Conservation (phyloP, 192 early-diverging fungal species). For the Pilaira anomala region DNA sequence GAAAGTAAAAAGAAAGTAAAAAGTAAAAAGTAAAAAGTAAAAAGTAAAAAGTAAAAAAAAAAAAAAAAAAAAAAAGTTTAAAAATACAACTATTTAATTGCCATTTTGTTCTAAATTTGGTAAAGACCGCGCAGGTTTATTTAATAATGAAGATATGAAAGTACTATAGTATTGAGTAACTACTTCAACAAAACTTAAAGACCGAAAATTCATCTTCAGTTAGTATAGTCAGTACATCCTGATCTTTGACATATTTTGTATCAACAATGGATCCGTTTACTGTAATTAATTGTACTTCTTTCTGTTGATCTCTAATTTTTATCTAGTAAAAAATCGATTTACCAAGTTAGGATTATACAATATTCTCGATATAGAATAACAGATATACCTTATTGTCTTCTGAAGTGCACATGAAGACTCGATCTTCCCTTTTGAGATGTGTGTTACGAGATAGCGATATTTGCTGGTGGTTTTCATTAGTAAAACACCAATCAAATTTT, state of each 20-base stretch:
- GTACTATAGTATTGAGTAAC: no score
- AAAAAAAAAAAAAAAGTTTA: no score
- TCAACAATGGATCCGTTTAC: neutral
- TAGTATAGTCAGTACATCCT: neutral
- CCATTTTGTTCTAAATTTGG: no score
- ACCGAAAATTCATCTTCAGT: neutral
- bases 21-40: neutral
- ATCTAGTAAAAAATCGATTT: neutral
- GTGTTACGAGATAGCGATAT: neutral
- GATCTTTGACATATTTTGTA: slow-evolving; percentile 2
- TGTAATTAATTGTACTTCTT: neutral
- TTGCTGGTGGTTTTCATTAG: neutral
- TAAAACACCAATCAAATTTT: neutral
- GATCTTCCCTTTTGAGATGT: neutral
- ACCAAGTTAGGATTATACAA: no score
- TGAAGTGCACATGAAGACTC: neutral
- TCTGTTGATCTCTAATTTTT: neutral
- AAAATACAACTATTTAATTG: no score
- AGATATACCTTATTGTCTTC: neutral
- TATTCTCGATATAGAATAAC: no score
- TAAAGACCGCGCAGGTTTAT: no score
- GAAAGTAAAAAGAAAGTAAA: no score
- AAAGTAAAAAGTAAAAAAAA: no score
- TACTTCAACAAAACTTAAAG: neutral
- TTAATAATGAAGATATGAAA: no score